These are phyloP conservation scores for Candida yuanshanica DNA, from an alignment of 805 yeast species.

Conservation along the genomic window DNA sequence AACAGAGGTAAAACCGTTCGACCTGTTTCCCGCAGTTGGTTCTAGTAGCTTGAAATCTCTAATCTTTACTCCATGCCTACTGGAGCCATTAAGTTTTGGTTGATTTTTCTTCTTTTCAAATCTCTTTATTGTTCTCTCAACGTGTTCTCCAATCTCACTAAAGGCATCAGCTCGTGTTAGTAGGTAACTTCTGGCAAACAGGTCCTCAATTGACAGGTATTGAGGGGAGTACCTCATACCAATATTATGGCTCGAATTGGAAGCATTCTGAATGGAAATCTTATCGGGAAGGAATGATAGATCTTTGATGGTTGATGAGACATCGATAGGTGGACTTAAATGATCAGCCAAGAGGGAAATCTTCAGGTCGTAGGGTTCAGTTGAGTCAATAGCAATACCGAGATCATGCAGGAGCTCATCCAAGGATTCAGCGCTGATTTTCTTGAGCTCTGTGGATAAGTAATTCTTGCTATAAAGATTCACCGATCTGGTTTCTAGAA, in stretches of 20 bases:
- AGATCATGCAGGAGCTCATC: neutral
- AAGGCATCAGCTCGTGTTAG: constrained; percentile 2
- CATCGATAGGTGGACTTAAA: neutral
- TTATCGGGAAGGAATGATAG: neutral
- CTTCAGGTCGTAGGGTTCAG: neutral
- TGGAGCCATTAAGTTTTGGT: constrained; percentile 12
- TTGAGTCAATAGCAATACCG: neutral
- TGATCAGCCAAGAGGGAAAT: neutral
- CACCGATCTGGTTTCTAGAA: neutral
- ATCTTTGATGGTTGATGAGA: neutral
- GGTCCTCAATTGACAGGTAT: constrained; percentile 10
- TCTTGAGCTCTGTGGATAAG: neutral
- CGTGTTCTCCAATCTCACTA: constrained; percentile 7
- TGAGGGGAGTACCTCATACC: neutral
- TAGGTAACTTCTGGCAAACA: constrained; percentile 6
- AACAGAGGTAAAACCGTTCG: neutral
- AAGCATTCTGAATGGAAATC: neutral
- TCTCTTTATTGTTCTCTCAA: constrained; percentile 8
- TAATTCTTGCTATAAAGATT: neutral
- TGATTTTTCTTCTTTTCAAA: constrained; percentile 9
- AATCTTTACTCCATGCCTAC: constrained; percentile 15
- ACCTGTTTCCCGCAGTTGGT: neutral
- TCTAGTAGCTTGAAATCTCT: neutral
- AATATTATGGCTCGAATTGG: neutral
- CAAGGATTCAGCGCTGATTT: neutral